Evolutionary conservation across 1,139 yeast species (phyloP).

Genomic region (Pichia sp.): DNA sequence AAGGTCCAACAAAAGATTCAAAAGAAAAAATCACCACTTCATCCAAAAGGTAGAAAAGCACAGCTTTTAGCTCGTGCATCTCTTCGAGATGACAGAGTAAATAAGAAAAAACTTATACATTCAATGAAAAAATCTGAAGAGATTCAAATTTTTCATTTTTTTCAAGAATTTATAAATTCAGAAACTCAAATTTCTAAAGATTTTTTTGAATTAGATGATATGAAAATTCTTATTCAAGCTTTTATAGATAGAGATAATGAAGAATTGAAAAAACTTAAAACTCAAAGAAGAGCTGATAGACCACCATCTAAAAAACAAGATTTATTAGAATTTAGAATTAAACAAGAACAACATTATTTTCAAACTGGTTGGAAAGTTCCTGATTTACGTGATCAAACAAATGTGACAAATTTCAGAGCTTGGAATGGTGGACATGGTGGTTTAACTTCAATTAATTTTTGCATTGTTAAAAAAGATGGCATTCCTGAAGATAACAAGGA

Average conservation of each 20-base stretch:
- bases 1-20: slow-evolving; percentile 64
- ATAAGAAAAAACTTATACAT: slow-evolving; percentile 48
- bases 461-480: slow-evolving; percentile 32
- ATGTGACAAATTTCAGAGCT: slow-evolving; percentile 50
- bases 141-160: slow-evolving; percentile 48
- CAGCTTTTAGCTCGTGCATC: slow-evolving; percentile 83
- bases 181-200: slow-evolving; percentile 33
- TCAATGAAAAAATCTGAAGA: slow-evolving; percentile 57
- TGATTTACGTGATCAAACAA: slow-evolving; percentile 54
- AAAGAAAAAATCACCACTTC: slow-evolving; percentile 59
- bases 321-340: slow-evolving; percentile 52
- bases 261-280: slow-evolving; percentile 54
- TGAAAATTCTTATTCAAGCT: slow-evolving; percentile 53
- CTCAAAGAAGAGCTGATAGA: slow-evolving; percentile 76
- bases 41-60: slow-evolving; percentile 84
- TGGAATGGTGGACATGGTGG: slow-evolving; percentile 89
- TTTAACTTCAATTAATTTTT: slow-evolving; percentile 52
- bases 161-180: slow-evolving; percentile 52
- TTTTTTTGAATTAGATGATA: slow-evolving; percentile 33
- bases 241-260: slow-evolving; percentile 67
- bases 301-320: slow-evolving; percentile 72
- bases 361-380: slow-evolving; percentile 69
- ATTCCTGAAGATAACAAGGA: slow-evolving; percentile 19
- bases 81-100: slow-evolving; percentile 66
- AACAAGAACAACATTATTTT: slow-evolving; percentile 56